Conservation (phyloP, 73 alveolate genomes). For the Paramecium bursaria region DNA sequence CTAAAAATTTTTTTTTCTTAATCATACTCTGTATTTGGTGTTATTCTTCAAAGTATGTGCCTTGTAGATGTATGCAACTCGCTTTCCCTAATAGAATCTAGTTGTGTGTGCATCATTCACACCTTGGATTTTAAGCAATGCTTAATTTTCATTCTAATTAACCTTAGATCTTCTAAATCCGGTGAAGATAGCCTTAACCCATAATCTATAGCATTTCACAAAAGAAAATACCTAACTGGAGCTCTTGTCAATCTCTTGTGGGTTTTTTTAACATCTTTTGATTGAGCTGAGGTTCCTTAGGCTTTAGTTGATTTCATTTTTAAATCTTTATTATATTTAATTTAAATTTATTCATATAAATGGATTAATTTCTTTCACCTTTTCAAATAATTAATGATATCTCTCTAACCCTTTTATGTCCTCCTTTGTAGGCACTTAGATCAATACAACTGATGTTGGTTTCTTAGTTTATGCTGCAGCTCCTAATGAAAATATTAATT, state of each 20-base stretch:
- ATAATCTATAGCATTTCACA: slow-evolving; percentile 76
- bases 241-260: too few relatives aligned
- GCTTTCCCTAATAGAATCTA: slow-evolving; percentile 90
- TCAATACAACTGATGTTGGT: slow-evolving; percentile 75
- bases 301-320: too few relatives aligned
- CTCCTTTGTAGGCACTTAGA: slow-evolving; percentile 72
- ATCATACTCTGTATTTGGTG: slow-evolving; percentile 81
- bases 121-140: slow-evolving; percentile 88
- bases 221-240: not conserved
- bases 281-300: too few relatives aligned
- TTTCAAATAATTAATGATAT: slow-evolving; percentile 64
- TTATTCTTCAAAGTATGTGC: slow-evolving; percentile 75
- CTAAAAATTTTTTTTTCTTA: slow-evolving; percentile 43
- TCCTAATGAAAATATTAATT: slow-evolving; percentile 42
- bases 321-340: not conserved
- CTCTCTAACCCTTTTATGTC: slow-evolving; percentile 67
- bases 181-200: slow-evolving; percentile 89
- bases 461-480: slow-evolving; percentile 75
- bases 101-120: slow-evolving; percentile 73
- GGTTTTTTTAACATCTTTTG: too few relatives aligned
- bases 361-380: slow-evolving; percentile 66
- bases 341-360: slow-evolving; percentile 48
- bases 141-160: slow-evolving; percentile 81
- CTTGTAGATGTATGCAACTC: slow-evolving; percentile 88
- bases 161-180: slow-evolving; percentile 94